Base-by-base conservation (phyloP, 148 eudicot species). In the Suaeda aralocaspica region DNA sequence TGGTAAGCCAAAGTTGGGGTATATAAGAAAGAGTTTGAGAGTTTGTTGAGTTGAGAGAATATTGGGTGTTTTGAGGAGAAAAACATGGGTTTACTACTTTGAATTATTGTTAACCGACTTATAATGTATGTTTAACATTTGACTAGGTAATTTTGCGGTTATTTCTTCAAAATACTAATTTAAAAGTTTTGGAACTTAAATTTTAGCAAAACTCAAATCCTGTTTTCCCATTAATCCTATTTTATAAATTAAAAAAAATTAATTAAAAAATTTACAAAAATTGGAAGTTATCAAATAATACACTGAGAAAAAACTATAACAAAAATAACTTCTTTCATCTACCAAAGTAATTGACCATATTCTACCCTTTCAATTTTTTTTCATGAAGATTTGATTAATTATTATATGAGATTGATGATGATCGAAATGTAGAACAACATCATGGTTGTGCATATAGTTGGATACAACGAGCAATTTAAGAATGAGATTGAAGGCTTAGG, bases 61-160 rank as follows among this genome's bases (percentile, higher is more conserved):
- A 59, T 29, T 12, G 66, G 61, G 44, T 48, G 44, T 44, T 1
- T n/a, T 30, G 39, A 63, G 65, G 73, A 70, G 66, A 70, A 29
- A 70, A 59, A 30, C 30, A 12, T 59, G 66, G 64, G 65, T 69
- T 48, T 31, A 36, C 4, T 31, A 36, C 4, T 36, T 36, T 36
- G 41, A 36, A 4, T 46, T 46, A 52, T 21, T 28, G 63, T 70
- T 59, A 44, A 70, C 56, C 21, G 29, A 70, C 66, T 6, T 12
- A 25, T 30, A 39, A 36, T 30, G 13, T 67, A 19, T 22, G 24
- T 19, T 14, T 67, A n/a, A 14, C 28, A 9, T 9, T 70, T 70
- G 73, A 70, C 66, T 59, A 59, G 12, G 66, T 59, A 59, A 13
- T 18, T 2, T 57, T 28, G n/a, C 72, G 62, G 72, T 68, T 68